Base-by-base conservation (phyloP, 805 yeast genomes). In the Ogataea salicorniae region DNA sequence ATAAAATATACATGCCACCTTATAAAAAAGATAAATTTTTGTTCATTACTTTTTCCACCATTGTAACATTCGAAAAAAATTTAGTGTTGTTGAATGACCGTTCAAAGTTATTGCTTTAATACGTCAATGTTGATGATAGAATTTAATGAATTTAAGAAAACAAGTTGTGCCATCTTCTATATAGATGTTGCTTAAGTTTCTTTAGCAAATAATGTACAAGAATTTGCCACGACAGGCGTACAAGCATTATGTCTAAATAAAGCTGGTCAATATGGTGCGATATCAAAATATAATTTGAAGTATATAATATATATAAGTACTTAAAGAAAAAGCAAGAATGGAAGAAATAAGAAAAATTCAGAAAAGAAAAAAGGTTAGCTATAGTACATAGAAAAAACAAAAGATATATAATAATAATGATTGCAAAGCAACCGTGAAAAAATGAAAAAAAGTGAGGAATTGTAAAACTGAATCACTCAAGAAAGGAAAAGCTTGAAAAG, bases 51-150 rank as follows among this genome's bases (percentile, higher is more conserved):
- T 37, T 45, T 18, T 20, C 37, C 5, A 44, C 49, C 9, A 39
- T 53, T 1, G 15, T 49, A 22, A 37, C 46, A 11, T 62, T 50
- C 39, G 67, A 62, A 42, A 49, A 53, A 37, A 48, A 39, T 45
- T 37, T 61, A 18, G 44, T 56, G 4, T 37, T 49, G 8, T 43
- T 61, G 11, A 56, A 61, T 43, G 64, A 61, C 43, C 52, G 55
- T 15, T 41, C 48, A 7, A 37, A 46, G 22, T 29, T 61, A 37
- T 8, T 60, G 4, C 46, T 56, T 20, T 56, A 39, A 41, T 8
- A 14, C 11, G 13, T 16, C 4, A 37, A 11, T n/a, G 11, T 22
- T 41, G 18, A 16, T n/a, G 6, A 4, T 20, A 3, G 20, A 20
- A 20, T 20, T 33, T 16, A 14, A 40, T 31, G 20, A 17, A 17